phyloP scores from a whole-genome alignment of 2,329 filamentous ascomycete species.

The Phoma sp. region DNA sequence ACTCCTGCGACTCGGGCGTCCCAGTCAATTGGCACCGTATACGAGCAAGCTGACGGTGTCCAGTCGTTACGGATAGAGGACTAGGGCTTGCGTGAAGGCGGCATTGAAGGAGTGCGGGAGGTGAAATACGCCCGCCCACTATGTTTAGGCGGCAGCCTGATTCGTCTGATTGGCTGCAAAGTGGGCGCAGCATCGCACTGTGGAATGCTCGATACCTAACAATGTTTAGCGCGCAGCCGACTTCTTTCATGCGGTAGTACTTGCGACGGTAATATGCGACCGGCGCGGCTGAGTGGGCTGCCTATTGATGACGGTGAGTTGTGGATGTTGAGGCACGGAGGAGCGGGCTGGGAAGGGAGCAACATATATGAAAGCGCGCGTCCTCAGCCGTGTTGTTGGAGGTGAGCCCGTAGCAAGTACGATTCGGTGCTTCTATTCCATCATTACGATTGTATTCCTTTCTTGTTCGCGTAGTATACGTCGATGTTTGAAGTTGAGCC shows the following conservation, averaged over 20 bases:
- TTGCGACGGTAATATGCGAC: slow-evolving; percentile 16
- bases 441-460: background rate
- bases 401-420: background rate
- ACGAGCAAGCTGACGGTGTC: slow-evolving; percentile 6
- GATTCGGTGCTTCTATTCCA: background rate
- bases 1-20: background rate
- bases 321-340: slow-evolving; percentile 14
- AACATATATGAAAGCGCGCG: slow-evolving; percentile 11
- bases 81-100: background rate
- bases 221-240: slow-evolving; percentile 15
- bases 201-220: slow-evolving; percentile 14
- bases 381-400: slow-evolving; percentile 6
- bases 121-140: slow-evolving; percentile 2
- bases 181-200: slow-evolving; percentile 10
- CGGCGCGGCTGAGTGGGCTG: slow-evolving; percentile 18
- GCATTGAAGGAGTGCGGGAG: slow-evolving; percentile 7
- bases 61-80: background rate
- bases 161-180: slow-evolving; percentile 2
- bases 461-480: background rate
- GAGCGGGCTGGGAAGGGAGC: slow-evolving; percentile 9
- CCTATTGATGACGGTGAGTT: slow-evolving; percentile 17
- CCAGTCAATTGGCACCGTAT: slow-evolving; percentile 1
- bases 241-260: slow-evolving; percentile 15
- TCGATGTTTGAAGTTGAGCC: background rate
- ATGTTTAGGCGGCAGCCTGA: slow-evolving; percentile 3